Conservation (phyloP, 148 eudicot genomes). For the Linanthus parryae region DNA sequence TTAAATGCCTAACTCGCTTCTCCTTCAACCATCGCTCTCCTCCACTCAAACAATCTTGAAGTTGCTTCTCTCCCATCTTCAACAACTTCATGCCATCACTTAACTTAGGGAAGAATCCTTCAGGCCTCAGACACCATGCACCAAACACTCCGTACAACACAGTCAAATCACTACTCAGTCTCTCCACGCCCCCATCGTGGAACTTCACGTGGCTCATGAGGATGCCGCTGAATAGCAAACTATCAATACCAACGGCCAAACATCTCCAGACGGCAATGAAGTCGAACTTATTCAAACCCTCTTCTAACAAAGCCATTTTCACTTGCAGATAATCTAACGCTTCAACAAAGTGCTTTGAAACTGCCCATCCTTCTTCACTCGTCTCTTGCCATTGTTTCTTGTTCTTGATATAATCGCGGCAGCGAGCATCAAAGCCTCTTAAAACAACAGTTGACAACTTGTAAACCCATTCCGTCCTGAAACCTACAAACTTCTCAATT, state of each 20-base stretch:
- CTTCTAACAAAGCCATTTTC: constrained; percentile 58
- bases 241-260: constrained; percentile 55
- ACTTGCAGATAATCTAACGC: constrained; percentile 82
- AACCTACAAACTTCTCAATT: constrained; percentile 52
- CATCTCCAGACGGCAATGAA: constrained; percentile 80
- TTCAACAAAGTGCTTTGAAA: constrained; percentile 51
- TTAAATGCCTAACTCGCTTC: constrained; percentile 67
- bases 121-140: constrained; percentile 93
- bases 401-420: constrained; percentile 68
- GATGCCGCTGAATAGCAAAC: constrained; percentile 48
- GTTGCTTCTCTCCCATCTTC: constrained; percentile 48
- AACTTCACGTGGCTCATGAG: constrained; percentile 60
- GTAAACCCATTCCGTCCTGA: constrained; percentile 77
- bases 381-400: constrained; percentile 89
- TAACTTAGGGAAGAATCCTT: constrained; percentile 78
- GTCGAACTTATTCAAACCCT: constrained; percentile 54
- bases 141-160: constrained; percentile 73
- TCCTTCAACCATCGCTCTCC: constrained; percentile 61
- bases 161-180: constrained; percentile 54
- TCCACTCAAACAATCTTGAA: constrained; percentile 26
- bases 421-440: constrained; percentile 68
- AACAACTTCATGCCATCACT: constrained; percentile 65
- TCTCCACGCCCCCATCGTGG: constrained; percentile 64
- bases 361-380: constrained; percentile 53
- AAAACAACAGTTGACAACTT: constrained; percentile 64